Base-by-base conservation (phyloP, 176 grass and related monocot species). In the Phyllostachys edulis region DNA sequence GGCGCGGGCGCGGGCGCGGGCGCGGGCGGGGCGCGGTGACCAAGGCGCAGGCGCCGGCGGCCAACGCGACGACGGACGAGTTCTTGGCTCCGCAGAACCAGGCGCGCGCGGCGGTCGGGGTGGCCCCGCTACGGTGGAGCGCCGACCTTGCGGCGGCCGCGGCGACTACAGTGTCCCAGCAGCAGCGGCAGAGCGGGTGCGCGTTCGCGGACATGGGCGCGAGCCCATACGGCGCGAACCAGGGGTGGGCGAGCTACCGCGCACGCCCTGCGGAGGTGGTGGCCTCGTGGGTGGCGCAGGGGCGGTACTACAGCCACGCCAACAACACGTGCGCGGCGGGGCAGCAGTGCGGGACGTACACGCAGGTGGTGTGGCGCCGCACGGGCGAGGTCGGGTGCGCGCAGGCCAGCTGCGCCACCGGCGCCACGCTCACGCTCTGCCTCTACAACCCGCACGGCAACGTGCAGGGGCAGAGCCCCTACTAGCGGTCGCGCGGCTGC, bases 331-430 rank as follows among this genome's bases (percentile, higher is more conserved):
- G 93, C 83, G 80, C 69, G 7, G 77, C 83, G 44, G 93, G 89
- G 40, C 68, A 78, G 83, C 75, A 87, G 63, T 93, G 93, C 89
- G 96, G 96, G 47, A 93, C 91, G 4, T 98, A 93, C 93, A 98
- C 96, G 61, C 96, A 98, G 88, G 96, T 98, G 57, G 93, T 91
- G 78, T 97, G 94, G 94, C 80, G 92, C 5, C 73, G 54, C 76
- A 85, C 90, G 39, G 57, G 47, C 62, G 74, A 67, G 65, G 70
- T 94, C 50, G 94, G 94, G 0, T 97, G 94, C 82, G 84, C 94
- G 39, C 94, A 92, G 92, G 88, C 87, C 63, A 85, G 26, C 74
- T 94, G 92, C 89, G 47, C 32, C 72, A 59, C 79, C 50, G 87
- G 82, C 46, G 67, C 86, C 75, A 91, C 92, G 54, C 85, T 97